Evolutionary conservation across 352 stramenopile species (phyloP).

Genomic region (Phytopythium delawarense): DNA sequence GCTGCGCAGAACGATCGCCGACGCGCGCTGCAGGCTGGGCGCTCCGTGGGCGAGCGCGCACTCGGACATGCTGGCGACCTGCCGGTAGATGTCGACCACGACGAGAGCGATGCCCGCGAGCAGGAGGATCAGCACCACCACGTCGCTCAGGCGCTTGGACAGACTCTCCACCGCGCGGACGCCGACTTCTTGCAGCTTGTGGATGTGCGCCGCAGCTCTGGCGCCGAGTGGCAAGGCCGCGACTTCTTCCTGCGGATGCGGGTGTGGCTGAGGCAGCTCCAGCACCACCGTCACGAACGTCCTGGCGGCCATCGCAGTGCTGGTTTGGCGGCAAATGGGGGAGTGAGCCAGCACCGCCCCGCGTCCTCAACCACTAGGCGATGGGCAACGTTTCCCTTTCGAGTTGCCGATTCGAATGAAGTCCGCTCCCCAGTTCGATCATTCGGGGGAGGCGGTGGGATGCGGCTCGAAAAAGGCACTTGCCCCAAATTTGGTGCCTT

Average conservation of each 20-base stretch:
- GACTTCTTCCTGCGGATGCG: neutral
- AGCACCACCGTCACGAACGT: neutral
- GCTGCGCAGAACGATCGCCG: neutral
- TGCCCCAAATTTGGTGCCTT: neutral
- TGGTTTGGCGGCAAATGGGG: neutral
- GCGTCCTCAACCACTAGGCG: no score
- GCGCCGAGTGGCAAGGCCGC: neutral
- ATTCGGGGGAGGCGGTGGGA: neutral
- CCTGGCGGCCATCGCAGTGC: neutral
- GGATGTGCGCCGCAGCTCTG: neutral
- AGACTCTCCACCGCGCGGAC: neutral
- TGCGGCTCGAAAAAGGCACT: neutral
- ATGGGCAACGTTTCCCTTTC: neutral
- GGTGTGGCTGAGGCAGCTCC: neutral
- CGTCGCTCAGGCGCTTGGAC: neutral
- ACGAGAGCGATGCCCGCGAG: neutral
- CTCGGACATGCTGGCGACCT: neutral
- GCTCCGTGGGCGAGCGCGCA: neutral
- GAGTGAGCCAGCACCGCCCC: neutral
- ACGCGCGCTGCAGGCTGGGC: slow-evolving; percentile 3
- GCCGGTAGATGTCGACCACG: slow-evolving; percentile 3
- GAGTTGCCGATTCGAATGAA: neutral
- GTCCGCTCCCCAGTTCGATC: neutral
- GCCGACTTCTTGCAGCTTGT: neutral
- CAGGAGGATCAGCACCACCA: neutral